Evolutionary conservation across 306 rosid species (phyloP), one percentile per base, ranked within the genome.

Genomic region (Sechiopsis laciniata): DNA sequence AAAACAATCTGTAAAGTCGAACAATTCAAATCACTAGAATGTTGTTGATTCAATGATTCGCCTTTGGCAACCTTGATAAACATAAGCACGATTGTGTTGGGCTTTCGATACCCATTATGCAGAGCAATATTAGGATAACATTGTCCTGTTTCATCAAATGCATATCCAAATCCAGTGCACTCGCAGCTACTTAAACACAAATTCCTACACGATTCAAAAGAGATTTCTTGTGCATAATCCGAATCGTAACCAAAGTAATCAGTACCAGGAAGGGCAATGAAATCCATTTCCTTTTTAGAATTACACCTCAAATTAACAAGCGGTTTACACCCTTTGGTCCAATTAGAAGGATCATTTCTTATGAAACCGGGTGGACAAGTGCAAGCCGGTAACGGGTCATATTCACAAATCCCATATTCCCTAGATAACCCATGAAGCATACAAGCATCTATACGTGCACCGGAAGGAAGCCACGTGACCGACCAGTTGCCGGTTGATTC

Each of bases 81-180:
- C 64, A 80, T 72, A 7, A 29, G 58, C 8, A 78, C 76, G 17
- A 2, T 55, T 9, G 79, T 42, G n/a, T 6, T 3, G 6, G 81
- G 83, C 42, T 45, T 69, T n/a, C n/a, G 63, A 48, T 13, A 65
- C 53, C 82, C 82, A 46, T 83, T 80, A 3, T 61, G 35, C n/a
- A 74, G 82, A 54, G 40, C 32, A 7, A 16, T 29, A 32, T 83
- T 80, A 3, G 82, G 84, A 70, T 48, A 83, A 60, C 84, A 80
- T 4, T 55, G 59, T 12, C 84, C 86, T 1, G 14, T 0, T 7
- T 82, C 86, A 35, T 80, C 82, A 1, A 66, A 52, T 40, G 82
- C 71, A 59, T 70, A 80, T 63, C 84, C 86, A 51, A 80, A 83
- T n/a, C 80, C 84, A 14, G 54, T 74, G 77, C 82, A 83, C n/a